phyloP scores from a whole-genome alignment of 495 filamentous ascomycete genomes.

The Cercophora samala region DNA sequence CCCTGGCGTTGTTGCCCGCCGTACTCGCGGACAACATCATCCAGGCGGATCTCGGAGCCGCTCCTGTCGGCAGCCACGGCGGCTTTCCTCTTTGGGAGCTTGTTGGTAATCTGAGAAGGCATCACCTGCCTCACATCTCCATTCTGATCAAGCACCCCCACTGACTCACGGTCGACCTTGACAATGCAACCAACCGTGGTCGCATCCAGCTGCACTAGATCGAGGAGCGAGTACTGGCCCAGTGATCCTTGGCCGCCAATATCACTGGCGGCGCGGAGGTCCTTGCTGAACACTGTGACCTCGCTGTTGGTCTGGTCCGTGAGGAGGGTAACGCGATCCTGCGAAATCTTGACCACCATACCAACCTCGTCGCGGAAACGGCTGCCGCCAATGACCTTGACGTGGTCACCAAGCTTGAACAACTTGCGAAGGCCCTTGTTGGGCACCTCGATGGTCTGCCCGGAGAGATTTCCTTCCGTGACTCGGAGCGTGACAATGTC shows the following conservation, averaged over 20 bases:
- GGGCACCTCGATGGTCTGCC: constrained; percentile 87
- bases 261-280: constrained; percentile 87
- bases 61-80: constrained; percentile 91
- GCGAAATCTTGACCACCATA: constrained; percentile 89
- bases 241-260: constrained; percentile 74
- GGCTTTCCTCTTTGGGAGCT: constrained; percentile 69
- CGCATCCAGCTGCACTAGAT: constrained; percentile 90
- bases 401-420: constrained; percentile 92
- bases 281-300: constrained; percentile 97
- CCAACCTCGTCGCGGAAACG: constrained; percentile 90
- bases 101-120: constrained; percentile 87
- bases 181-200: constrained; percentile 88
- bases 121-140: constrained; percentile 75
- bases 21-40: constrained; percentile 88
- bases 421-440: constrained; percentile 89
- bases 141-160: constrained; percentile 88
- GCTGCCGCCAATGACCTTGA: constrained; percentile 96
- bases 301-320: constrained; percentile 88
- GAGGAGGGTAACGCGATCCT: constrained; percentile 86
- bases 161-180: constrained; percentile 89
- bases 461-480: constrained; percentile 75
- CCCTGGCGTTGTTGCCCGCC: constrained; percentile 81
- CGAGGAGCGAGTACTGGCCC: constrained; percentile 84
- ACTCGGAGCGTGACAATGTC: constrained; percentile 90
- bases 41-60: constrained; percentile 85